phyloP scores from a whole-genome alignment of 345 rosid genomes.

The Rhodomyrtus tomentosa region DNA sequence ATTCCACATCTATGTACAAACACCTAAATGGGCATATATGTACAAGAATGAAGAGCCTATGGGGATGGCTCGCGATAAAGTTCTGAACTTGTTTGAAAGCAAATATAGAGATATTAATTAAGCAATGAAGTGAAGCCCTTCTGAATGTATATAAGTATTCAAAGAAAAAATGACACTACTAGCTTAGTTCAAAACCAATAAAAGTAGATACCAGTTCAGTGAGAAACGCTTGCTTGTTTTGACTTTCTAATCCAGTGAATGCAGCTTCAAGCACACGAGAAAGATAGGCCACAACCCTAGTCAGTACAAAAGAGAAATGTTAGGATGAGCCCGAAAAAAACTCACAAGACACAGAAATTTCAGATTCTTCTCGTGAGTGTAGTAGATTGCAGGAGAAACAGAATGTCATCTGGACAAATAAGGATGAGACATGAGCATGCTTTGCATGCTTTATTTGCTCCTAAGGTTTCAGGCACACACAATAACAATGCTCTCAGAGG shows the following conservation, averaged over 20 bases:
- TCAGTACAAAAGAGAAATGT: constrained; percentile 6
- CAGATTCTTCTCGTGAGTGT: neutral
- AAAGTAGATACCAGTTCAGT: constrained; percentile 68
- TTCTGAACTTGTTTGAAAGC: neutral
- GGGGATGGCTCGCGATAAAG: neutral
- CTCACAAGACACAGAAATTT: neutral
- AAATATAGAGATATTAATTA: neutral
- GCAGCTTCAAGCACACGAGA: constrained; percentile 95
- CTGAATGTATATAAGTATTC: neutral
- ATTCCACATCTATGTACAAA: neutral
- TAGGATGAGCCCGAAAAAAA: neutral
- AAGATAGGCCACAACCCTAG: constrained; percentile 92
- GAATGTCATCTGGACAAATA: neutral
- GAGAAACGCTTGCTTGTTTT: constrained; percentile 96
- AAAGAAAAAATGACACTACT: neutral
- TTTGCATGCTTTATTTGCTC: neutral
- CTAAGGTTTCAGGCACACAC: neutral
- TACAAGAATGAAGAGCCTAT: neutral
- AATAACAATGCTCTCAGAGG: neutral
- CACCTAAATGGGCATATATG: neutral
- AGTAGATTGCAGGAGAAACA: neutral
- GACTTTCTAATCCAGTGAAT: constrained; percentile 93
- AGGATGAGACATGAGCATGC: neutral
- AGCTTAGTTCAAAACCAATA: neutral
- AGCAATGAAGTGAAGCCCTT: neutral